phyloP scores from a whole-genome alignment of 1,284 basidiomycete genomes.

The Fistulinella cinereoalba region DNA sequence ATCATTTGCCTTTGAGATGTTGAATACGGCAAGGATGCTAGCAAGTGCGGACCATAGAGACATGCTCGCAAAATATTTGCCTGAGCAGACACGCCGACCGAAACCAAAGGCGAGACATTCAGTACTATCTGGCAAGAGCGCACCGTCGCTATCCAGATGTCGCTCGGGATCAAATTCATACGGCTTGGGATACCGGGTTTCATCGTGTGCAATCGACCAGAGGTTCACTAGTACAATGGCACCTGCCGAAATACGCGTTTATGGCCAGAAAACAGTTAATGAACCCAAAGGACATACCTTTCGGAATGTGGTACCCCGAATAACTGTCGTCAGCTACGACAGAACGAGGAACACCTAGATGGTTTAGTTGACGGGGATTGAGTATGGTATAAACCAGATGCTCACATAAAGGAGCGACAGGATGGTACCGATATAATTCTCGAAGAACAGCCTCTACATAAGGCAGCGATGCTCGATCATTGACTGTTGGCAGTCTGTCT shows the following conservation, averaged over 20 bases:
- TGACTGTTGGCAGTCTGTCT: constrained; percentile 30
- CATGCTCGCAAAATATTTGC: constrained; percentile 10
- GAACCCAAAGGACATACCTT: neutral
- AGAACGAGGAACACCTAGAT: constrained; percentile 6
- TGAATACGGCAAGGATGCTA: no score
- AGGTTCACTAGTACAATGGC: constrained; percentile 3
- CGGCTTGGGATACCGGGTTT: neutral
- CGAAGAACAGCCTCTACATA: constrained; percentile 31
- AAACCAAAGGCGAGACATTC: constrained; percentile 8
- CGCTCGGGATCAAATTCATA: neutral
- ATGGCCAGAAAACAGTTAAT: neutral
- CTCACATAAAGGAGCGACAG: constrained; percentile 9
- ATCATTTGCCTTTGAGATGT: constrained; percentile 3
- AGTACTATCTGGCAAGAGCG: neutral
- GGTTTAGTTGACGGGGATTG: neutral
- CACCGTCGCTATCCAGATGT: neutral
- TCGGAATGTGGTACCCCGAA: constrained; percentile 1
- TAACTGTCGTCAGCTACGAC: constrained; percentile 5
- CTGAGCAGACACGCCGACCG: constrained; percentile 8
- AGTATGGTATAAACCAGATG: neutral
- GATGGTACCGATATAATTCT: constrained; percentile 19
- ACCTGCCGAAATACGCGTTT: neutral
- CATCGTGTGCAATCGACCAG: neutral
- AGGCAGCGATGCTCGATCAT: constrained; percentile 27
- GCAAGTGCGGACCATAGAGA: constrained; percentile 5